Evolutionary conservation across 345 rosid species (phyloP).

Genomic region (Populus ilicifolia): DNA sequence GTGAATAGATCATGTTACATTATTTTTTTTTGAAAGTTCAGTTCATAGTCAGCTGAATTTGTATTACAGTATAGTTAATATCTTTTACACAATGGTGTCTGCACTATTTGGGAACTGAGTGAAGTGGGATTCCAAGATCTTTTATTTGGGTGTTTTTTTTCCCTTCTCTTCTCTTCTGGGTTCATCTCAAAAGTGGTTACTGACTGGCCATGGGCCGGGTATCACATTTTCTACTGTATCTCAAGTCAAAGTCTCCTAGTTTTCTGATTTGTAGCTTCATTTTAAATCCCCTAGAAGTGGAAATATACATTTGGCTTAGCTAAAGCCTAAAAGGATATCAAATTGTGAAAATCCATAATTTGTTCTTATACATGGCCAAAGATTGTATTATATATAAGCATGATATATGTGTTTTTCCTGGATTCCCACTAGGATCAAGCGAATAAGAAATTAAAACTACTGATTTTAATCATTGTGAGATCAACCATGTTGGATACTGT

Average conservation of each 20-base stretch:
- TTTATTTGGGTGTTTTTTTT: no score
- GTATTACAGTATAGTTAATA: not conserved
- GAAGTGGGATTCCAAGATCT: not conserved
- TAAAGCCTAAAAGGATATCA: not conserved
- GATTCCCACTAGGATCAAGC: not conserved
- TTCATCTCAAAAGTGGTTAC: not conserved
- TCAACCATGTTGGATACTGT: not conserved
- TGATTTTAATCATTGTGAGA: not conserved
- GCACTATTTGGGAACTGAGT: not conserved
- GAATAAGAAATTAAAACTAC: not conserved
- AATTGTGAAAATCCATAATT: not conserved
- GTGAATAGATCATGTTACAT: slow-evolving; percentile 25
- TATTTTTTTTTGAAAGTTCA: not conserved
- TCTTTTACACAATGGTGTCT: not conserved
- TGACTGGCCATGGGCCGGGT: not conserved
- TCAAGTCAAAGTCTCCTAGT: not conserved
- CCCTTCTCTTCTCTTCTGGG: not conserved
- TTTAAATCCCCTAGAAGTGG: not conserved
- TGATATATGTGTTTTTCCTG: not conserved
- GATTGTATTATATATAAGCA: not conserved
- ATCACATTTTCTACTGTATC: not conserved
- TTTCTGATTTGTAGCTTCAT: not conserved
- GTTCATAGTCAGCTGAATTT: not conserved
- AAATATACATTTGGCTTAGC: not conserved
- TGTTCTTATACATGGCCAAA: not conserved